Evolutionary conservation across 345 rosid species (phyloP), one percentile per base, ranked within the genome.

Genomic region (Arabidopsis arenosa): DNA sequence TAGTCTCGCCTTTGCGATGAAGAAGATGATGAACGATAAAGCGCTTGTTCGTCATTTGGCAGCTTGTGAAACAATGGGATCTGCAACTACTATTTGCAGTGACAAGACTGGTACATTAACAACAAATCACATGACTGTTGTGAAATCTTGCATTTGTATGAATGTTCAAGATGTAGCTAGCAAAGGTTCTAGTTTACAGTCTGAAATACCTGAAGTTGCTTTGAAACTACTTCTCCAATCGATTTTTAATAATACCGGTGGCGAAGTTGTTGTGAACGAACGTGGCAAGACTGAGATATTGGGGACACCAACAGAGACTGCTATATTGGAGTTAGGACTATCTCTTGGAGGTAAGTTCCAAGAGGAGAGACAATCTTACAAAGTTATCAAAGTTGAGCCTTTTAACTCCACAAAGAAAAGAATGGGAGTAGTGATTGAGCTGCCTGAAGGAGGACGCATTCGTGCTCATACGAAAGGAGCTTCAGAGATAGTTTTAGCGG

Each of bases 41-140:
- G 97, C 98, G 13, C 93, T 93, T 11, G 98, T 93, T 7, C 85
- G 98, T 2, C 97, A 93, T 48, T 80, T 93, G n/a, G 98, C 97
- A 6, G 98, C 97, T 72, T 93, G 98, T 73, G 97, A 91, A 82
- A 91, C 98, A 17, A 93, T 93, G 98, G 98, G 98, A 48, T 91
- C 97, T 9, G 96, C 96, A 53, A 91, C 98, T 39, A 88, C 85
- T 44, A 93, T 93, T 62, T 93, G 97, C 33, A 93, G 98, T 41
- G 98, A 93, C 68, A 93, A 93, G 70, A 93, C 97, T 5, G 98
- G 98, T 35, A 93, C 98, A 3, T 84, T 91, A 14, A 93, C 98
- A 15, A 89, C 97, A 6, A 93, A 93, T 75, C 98, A 71, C 62
- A 91, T 93, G 98, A 91, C 97, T 4, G 96, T 93, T 5, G 93